Base-by-base conservation (phyloP, 2,329 filamentous ascomycete species). In the Sarocladium strictum region DNA sequence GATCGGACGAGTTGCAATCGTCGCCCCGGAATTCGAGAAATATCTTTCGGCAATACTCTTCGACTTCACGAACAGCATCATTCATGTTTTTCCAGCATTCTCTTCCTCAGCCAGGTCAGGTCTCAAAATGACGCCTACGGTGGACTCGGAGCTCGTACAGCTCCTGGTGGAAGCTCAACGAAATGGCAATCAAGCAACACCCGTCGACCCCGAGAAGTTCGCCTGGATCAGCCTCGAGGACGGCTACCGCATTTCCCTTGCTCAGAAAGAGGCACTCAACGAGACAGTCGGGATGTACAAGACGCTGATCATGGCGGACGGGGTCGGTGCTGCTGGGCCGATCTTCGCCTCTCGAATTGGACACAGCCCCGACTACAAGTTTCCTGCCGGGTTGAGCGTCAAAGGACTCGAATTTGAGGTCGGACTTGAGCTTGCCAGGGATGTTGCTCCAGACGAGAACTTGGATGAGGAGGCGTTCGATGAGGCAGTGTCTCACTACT, bases 311-410 rank as follows among this genome's bases (percentile, higher is more conserved):
- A 26, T 33, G 9, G 12, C 15, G 21, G 47, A 51, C 47, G 47
- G 47, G 4, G 14, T 23, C 4, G 47, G 47, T 12, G 47, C 23
- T 15, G 47, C 47, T 21, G 47, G 7, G 12, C 47, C 47, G 11
- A 51, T 51, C 19, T 51, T 33, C 47, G 6, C 17, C 15, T 51
- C 47, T 21, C 47, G 47, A 3, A 51, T 51, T 24, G 47, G 47
- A 9, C 17, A 51, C 47, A 51, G 47, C 27, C 47, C 47, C 6
- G 47, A 51, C 27, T 51, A 51, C 47, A 14, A 33, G 26, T 51
- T 51, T 23, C 47, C 47, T 3, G 26, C 47, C 9, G 47, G 47
- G n/a, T 17, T 24, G 3, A 51, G 21, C 27, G 21, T 51, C 27
- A 51, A 51, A 17, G 47, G 47, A 7, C 17, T 51, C 5, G 47